These are phyloP conservation scores for Reticulascus tulasneorum DNA, from an alignment of 2,329 filamentous ascomycete species.

Conservation along the genomic window DNA sequence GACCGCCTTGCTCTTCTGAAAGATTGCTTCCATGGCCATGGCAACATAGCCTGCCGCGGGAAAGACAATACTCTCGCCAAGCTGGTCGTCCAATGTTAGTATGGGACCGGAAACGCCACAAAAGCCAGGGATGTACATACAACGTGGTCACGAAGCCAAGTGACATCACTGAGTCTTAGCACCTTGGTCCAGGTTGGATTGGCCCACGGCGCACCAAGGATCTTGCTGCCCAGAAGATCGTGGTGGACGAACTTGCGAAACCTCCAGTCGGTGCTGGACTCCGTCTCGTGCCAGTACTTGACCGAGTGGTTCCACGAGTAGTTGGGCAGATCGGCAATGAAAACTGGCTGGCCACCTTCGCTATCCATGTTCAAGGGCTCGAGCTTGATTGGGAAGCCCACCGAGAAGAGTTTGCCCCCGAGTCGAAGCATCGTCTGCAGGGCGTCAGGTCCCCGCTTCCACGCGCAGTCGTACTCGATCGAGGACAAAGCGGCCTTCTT, in stretches of 20 bases:
- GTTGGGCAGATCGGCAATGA: conserved; percentile 9
- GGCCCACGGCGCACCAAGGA: conserved; percentile 1
- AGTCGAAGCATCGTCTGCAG: too few species aligned
- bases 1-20: too few species aligned
- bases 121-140: too few species aligned
- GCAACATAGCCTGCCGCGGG: conserved; percentile 15
- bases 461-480: too few species aligned
- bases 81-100: too few species aligned
- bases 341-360: background rate
- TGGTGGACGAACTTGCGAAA: conserved; percentile 1
- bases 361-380: background rate
- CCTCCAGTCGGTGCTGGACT: conserved; percentile 2
- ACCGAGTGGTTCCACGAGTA: conserved; percentile 8
- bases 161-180: conserved; percentile 8
- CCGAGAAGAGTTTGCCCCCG: too few species aligned
- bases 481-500: too few species aligned
- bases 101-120: too few species aligned
- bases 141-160: conserved; percentile 40
- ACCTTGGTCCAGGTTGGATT: conserved; percentile 2
- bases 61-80: conserved; percentile 37
- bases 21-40: conserved; percentile 9
- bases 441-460: too few species aligned
- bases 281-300: conserved; percentile 6
- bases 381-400: too few species aligned
- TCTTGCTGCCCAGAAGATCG: conserved; percentile 9